phyloP scores from a whole-genome alignment of 1,284 basidiomycete species.

The Inonotus hispidus region DNA sequence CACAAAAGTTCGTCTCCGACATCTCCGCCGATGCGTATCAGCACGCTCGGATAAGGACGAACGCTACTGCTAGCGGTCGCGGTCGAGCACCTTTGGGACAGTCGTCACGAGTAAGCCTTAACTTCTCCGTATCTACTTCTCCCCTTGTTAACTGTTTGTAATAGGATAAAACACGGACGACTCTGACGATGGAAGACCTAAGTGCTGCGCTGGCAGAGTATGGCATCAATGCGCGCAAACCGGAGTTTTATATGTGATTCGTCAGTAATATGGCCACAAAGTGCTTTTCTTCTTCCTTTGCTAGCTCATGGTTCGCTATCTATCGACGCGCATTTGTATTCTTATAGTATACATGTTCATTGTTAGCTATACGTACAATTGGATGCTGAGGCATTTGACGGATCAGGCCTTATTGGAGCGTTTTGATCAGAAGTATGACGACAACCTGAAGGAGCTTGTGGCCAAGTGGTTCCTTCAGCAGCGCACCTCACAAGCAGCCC shows the following conservation, averaged over 20 bases:
- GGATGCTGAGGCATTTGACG: too few relatives aligned
- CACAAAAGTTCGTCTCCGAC: conserved; percentile 97
- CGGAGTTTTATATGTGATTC: conserved; percentile 76
- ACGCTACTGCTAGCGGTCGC: conserved; percentile 60
- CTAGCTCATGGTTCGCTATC: not conserved
- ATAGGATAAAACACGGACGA: conserved; percentile 92
- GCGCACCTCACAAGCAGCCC: too few relatives aligned
- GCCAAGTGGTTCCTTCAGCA: too few relatives aligned
- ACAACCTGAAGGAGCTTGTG: too few relatives aligned
- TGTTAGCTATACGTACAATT: too few relatives aligned
- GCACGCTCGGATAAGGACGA: conserved; percentile 91
- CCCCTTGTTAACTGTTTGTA: not conserved
- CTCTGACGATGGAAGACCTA: conserved; percentile 96
- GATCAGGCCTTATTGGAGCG: too few relatives aligned
- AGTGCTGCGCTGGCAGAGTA: conserved; percentile 91
- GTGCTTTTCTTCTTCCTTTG: not conserved
- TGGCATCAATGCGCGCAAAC: conserved; percentile 90
- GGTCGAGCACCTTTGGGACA: conserved; percentile 53
- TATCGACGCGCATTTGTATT: not conserved
- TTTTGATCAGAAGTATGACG: too few relatives aligned
- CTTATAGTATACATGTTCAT: not conserved
- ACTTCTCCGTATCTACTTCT: not conserved
- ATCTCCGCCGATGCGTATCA: conserved; percentile 97
- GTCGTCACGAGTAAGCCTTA: conserved; percentile 40
- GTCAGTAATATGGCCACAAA: not conserved